Percentiles rank a stretch among this genome's conserved stretches.
Evolutionary conservation across 768 basidiomycete genomes (phyloP).

Genomic region (Rhodosporidiobolus sp.): DNA sequence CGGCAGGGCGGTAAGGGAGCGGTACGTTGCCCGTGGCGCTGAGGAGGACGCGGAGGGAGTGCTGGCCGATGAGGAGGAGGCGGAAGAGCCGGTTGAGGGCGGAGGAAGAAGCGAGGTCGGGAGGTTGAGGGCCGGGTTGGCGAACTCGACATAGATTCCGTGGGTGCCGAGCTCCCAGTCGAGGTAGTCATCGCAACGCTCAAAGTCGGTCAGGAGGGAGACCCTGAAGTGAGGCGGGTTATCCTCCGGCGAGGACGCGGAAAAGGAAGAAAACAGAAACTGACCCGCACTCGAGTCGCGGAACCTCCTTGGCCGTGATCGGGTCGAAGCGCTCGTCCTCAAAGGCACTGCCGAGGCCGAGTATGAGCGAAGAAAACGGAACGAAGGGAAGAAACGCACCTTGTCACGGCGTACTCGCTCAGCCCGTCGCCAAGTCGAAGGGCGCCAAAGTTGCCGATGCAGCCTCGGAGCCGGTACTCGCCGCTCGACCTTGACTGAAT

Average conservation of each 20-base stretch:
- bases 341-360: constrained; percentile 59
- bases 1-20: constrained; percentile 33
- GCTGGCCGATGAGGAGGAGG: constrained; percentile 56
- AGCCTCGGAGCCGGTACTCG: constrained; percentile 71
- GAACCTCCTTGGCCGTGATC: constrained; percentile 73
- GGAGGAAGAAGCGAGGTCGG: constrained; percentile 52
- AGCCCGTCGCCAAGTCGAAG: constrained; percentile 70
- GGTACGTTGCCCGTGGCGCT: constrained; percentile 51
- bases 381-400: constrained; percentile 42
- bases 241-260: background rate
- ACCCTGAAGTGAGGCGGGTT: constrained; percentile 57
- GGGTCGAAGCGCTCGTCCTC: constrained; percentile 77
- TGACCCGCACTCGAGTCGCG: constrained; percentile 80
- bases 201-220: constrained; percentile 90
- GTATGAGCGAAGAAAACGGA: background rate
- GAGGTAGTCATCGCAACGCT: constrained; percentile 74
- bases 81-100: constrained; percentile 53
- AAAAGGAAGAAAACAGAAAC: constrained; percentile 43
- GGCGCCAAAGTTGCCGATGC: constrained; percentile 89
- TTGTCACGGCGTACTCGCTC: constrained; percentile 83
- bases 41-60: constrained; percentile 44
- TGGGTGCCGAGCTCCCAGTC: constrained; percentile 92
- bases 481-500: constrained; percentile 60
- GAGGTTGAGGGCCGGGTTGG: constrained; percentile 63
- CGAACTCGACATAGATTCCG: constrained; percentile 84